Conservation (phyloP, 1,284 basidiomycete genomes). For the Waitea zeae region DNA sequence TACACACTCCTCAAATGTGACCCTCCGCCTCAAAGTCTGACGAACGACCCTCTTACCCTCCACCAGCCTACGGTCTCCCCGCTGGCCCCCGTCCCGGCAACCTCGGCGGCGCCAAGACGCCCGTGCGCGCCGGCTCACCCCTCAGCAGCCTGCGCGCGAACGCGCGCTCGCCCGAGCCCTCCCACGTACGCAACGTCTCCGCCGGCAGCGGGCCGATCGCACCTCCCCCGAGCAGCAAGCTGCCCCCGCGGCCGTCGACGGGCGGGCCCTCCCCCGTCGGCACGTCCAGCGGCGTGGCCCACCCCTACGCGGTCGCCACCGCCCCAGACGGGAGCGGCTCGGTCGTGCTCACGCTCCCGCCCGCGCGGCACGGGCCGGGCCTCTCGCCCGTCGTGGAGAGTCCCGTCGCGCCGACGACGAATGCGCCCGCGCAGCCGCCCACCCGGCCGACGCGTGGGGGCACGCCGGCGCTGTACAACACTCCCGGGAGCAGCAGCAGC, state of each 20-base stretch:
- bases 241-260: slow-evolving; percentile 21
- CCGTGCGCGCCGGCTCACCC: slow-evolving; percentile 23
- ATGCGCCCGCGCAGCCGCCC: slow-evolving; percentile 25
- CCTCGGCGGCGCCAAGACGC: slow-evolving; percentile 19
- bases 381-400: slow-evolving; percentile 59
- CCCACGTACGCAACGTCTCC: slow-evolving; percentile 32
- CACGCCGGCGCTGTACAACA: slow-evolving; percentile 30
- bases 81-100: slow-evolving; percentile 40
- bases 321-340: background rate
- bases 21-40: slow-evolving; percentile 26
- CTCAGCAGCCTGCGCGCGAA: background rate
- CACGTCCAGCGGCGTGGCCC: background rate
- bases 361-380: slow-evolving; percentile 16
- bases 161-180: slow-evolving; percentile 27
- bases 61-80: slow-evolving; percentile 30
- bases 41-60: slow-evolving; percentile 25
- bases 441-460: slow-evolving; percentile 32
- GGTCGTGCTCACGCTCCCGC: background rate
- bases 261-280: slow-evolving; percentile 13
- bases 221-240: slow-evolving; percentile 7
- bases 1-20: slow-evolving; percentile 33
- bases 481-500: slow-evolving; percentile 21
- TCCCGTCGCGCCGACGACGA: slow-evolving; percentile 22
- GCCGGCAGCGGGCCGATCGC: slow-evolving; percentile 12
- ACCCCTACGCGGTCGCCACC: background rate